Base-by-base conservation (phyloP, 2,329 filamentous ascomycete species). In the Parafenestella ontariensis region DNA sequence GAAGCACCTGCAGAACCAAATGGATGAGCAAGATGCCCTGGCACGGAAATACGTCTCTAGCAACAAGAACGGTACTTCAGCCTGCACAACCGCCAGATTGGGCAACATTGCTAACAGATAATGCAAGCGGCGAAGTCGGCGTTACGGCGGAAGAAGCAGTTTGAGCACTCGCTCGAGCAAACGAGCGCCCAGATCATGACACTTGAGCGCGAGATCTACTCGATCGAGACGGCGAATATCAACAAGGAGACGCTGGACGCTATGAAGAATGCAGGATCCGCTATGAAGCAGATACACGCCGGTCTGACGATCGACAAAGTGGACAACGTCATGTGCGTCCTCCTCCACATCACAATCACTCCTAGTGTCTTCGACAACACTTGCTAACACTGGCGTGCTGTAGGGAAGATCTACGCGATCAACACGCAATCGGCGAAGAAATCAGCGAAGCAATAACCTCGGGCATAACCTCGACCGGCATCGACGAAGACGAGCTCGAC, bases 221-320 rank as follows among this genome's bases (percentile, higher is more conserved):
- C 91, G 56, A 98, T 99, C 81, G 95, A 99, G 79, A 92, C 93
- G 43, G 95, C 95, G 58, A 99, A 98, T 76, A 97, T 99, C 82
- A 99, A 99, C 83, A 89, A 94, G 79, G 93, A 97, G 82, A 99
- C 95, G 11, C 83, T 98, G 62, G 86, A 89, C 65, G 94, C 93
- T 7, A 97, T 99, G 92, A 89, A 96, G 85, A 89, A 89, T 73
- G 94, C 95, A 10, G 88, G 91, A 62, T 81, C 87, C 57, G 95
- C 94, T 31, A 98, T 99, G 93, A 89, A 93, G 81, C 82, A 89
- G 61, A 99, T 99, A 68, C 92, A 98, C 75, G 89, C 88, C 68
- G 90, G 90, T 61, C 86, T 98, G 63, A 96, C 91, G 44, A 90
- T 95, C 61, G 92, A 97, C 69, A 95, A 96, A 79, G 94, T 99